These are phyloP conservation scores for Phialophora tarda DNA, from an alignment of 2,329 filamentous ascomycete species.

Conservation along the genomic window DNA sequence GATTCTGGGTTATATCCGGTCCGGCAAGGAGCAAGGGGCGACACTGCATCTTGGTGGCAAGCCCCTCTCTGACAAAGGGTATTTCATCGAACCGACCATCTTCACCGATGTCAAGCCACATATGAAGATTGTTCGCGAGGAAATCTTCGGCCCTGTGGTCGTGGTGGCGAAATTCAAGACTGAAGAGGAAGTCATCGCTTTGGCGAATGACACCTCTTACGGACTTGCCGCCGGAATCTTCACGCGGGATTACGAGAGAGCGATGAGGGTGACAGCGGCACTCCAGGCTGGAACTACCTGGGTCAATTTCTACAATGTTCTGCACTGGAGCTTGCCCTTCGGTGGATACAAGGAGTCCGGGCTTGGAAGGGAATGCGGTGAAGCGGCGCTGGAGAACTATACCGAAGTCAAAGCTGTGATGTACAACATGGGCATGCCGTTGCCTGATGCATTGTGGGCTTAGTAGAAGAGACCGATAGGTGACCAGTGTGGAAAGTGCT, in stretches of 20 bases:
- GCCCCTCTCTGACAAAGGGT: neutral
- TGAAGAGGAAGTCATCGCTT: slow-evolving; percentile 47
- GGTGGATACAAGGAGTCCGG: slow-evolving; percentile 43
- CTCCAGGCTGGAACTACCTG: slow-evolving; percentile 52
- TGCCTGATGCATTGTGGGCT: neutral
- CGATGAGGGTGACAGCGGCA: slow-evolving; percentile 47
- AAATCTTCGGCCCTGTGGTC: slow-evolving; percentile 52
- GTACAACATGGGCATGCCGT: slow-evolving; percentile 6
- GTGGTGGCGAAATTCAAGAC: slow-evolving; percentile 47
- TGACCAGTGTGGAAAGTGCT: no score
- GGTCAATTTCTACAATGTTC: slow-evolving; percentile 51
- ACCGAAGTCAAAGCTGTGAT: slow-evolving; percentile 59
- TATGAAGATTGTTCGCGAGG: slow-evolving; percentile 65
- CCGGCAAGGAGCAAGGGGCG: slow-evolving; percentile 73
- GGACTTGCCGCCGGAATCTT: slow-evolving; percentile 51
- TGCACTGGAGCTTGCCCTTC: slow-evolving; percentile 48
- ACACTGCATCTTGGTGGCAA: slow-evolving; percentile 67
- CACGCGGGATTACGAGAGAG: slow-evolving; percentile 48
- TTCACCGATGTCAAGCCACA: slow-evolving; percentile 62
- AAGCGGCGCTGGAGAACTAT: slow-evolving; percentile 57
- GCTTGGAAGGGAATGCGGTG: slow-evolving; percentile 10
- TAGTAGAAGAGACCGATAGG: neutral
- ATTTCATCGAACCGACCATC: slow-evolving; percentile 63
- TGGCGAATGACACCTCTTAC: slow-evolving; percentile 46
- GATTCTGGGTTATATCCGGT: slow-evolving; percentile 71